Evolutionary conservation across 768 basidiomycete species (phyloP).

Genomic region (Multifurca ochricompacta): DNA sequence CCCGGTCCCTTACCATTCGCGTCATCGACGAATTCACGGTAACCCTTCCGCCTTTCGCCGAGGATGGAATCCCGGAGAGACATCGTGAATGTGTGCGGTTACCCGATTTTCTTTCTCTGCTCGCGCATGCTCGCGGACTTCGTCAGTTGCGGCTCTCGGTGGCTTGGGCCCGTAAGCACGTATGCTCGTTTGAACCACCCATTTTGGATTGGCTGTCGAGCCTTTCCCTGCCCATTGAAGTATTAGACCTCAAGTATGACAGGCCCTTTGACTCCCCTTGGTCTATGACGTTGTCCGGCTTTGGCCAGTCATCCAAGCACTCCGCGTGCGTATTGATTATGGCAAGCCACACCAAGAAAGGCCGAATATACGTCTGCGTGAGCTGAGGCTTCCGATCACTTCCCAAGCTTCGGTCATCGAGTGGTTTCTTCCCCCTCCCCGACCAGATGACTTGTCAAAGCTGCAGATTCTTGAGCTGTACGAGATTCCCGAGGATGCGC

Average conservation of each 20-base stretch:
- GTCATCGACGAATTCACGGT: conserved; percentile 3
- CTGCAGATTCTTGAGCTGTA: conserved; percentile 11
- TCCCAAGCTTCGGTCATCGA: conserved; percentile 1
- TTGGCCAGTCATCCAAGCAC: conserved; percentile 8
- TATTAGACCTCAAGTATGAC: conserved; percentile 8
- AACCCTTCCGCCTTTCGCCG: not conserved
- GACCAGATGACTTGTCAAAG: not conserved
- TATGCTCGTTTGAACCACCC: not conserved
- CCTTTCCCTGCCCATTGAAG: conserved; percentile 1
- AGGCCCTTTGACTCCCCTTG: not conserved
- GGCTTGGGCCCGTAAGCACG: not conserved
- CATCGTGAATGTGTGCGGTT: conserved; percentile 6
- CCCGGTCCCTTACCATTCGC: conserved; percentile 3
- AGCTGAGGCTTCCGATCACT: conserved; percentile 14
- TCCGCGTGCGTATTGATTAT: conserved; percentile 5
- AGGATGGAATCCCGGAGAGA: not conserved
- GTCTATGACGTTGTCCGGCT: conserved; percentile 9
- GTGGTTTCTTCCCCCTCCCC: conserved; percentile 10
- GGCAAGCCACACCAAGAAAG: not conserved
- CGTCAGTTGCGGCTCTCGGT: not conserved
- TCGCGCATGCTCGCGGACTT: conserved; percentile 3
- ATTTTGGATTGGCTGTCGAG: conserved; percentile 10
- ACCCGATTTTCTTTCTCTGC: conserved; percentile 6
- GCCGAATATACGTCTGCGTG: not conserved
- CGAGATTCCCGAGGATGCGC: not conserved